Evolutionary conservation across 139 green algal genomes (phyloP).

Genomic region (Micractinium conductrix): DNA sequence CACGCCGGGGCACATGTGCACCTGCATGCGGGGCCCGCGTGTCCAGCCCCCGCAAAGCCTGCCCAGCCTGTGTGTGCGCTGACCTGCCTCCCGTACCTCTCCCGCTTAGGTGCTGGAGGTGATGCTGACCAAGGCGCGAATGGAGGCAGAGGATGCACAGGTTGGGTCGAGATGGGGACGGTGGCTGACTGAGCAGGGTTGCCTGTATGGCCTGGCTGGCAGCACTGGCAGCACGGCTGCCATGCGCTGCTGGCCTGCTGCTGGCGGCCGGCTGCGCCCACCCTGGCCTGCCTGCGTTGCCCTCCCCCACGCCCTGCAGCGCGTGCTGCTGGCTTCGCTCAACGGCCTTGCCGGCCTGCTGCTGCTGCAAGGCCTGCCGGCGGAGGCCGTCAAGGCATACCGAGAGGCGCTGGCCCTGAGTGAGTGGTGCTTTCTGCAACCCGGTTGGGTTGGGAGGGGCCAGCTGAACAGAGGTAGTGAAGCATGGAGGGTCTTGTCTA

Average conservation of each 20-base stretch:
- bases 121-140: constrained; percentile 63
- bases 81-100: too few species aligned
- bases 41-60: too few species aligned
- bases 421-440: too few species aligned
- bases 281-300: neutral
- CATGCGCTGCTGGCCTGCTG: too few species aligned
- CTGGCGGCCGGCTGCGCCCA: neutral
- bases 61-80: too few species aligned
- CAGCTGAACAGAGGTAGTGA: too few species aligned
- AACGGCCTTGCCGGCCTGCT: constrained; percentile 86
- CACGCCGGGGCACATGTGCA: too few species aligned
- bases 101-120: constrained; percentile 82
- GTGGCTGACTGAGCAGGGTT: neutral
- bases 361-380: constrained; percentile 57
- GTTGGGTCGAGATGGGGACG: neutral
- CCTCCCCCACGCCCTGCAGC: constrained; percentile 49
- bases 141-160: constrained; percentile 87
- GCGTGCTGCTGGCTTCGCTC: constrained; percentile 73
- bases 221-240: too few species aligned
- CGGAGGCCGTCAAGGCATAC: constrained; percentile 71
- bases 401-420: constrained; percentile 62
- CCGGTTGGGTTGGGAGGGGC: too few species aligned
- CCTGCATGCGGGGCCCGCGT: too few species aligned
- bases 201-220: neutral
- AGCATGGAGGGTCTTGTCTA: too few species aligned